These are phyloP conservation scores for Poa pratensis DNA, from an alignment of 176 grass and related monocot genomes.

Conservation along the genomic window DNA sequence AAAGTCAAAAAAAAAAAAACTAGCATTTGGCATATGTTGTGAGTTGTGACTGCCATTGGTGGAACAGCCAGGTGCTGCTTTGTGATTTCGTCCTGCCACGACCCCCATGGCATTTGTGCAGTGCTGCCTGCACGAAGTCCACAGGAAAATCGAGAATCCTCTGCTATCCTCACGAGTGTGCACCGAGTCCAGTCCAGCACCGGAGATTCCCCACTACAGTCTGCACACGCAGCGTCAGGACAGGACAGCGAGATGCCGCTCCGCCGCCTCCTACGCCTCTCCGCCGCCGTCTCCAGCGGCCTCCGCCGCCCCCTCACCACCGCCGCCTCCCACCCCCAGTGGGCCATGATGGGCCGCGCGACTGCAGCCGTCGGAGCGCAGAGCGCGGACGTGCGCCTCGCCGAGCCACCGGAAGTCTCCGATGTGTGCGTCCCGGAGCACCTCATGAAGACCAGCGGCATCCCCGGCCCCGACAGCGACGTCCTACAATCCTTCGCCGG, in stretches of 20 bases:
- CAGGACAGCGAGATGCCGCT: too few relatives aligned
- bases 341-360: background rate
- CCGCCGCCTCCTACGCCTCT: background rate
- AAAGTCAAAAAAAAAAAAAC: too few relatives aligned
- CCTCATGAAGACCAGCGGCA: background rate
- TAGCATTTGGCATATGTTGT: too few relatives aligned
- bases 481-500: background rate
- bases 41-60: too few relatives aligned
- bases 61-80: too few relatives aligned
- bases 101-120: background rate
- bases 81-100: background rate
- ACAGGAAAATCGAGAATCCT: background rate
- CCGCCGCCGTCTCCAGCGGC: background rate
- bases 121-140: background rate
- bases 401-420: background rate
- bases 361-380: background rate
- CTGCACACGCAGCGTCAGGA: too few relatives aligned
- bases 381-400: background rate
- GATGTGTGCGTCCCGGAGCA: background rate
- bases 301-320: background rate
- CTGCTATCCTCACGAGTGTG: background rate
- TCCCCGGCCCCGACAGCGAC: background rate
- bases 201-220: background rate
- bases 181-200: too few relatives aligned
- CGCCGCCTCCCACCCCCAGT: background rate